Evolutionary conservation across 441 rosid genomes (phyloP), one percentile per base, ranked within the genome.

Genomic region (Gossypium laxum): DNA sequence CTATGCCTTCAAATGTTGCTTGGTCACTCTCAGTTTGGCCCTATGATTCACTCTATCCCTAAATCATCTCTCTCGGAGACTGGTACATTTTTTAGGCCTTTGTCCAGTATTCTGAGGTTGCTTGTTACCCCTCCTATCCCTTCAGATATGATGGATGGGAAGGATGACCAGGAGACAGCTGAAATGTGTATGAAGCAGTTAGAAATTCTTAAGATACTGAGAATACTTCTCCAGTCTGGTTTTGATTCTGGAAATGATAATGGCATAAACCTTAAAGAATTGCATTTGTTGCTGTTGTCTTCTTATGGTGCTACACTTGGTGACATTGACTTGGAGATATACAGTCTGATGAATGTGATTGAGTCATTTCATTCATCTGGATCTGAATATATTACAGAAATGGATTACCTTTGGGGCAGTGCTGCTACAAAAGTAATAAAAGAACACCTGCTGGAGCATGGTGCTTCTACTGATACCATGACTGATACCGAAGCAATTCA

Each of bases 231-330:
- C 68, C 79, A 77, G 26, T 38, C 61, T 56, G 77, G 76, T 48
- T 60, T 57, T 81, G 79, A 74, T 76, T 83, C 79, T 75, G 84
- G 73, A 76, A 80, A 81, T 59, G 89, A 85, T 69, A 67, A 70
- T 76, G 87, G 83, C 64, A 72, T 95, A 72, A 85, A 91, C 86
- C 82, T 85, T 50, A 86, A 75, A 82, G 94, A 87, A 74, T 80
- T 95, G 69, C 82, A 81, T 67, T 76, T 79, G 7, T 84, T 92
- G 82, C 91, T 95, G 77, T 81, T 88, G 80, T 85, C 90, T 83
- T 89, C 96, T 61, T 95, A 95, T 83, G 90, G 92, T 76, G 99
- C 95, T 67, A 92, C 96, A 8, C 82, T 89, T 4, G 51, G 89
- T 79, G 88, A 89, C 72, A 78, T 82, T 75, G 98, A 95, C 85